A percentile compares a stretch with the other conserved stretches of the same genome.
Evolutionary conservation across 2,329 filamentous ascomycete genomes (phyloP).

Genomic region (Didymosphaeria variabile): DNA sequence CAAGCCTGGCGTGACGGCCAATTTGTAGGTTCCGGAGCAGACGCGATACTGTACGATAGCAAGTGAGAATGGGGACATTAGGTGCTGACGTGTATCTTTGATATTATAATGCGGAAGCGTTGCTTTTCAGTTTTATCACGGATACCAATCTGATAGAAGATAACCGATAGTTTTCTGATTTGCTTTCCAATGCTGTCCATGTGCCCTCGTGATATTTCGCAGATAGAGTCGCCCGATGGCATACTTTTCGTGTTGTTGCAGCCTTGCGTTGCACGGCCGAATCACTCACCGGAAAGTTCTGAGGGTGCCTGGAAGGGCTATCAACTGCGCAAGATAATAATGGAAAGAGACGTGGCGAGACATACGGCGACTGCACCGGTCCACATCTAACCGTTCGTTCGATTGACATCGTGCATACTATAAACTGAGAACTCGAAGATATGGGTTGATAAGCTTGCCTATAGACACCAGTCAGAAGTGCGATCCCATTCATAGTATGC

Average conservation of each 20-base stretch:
- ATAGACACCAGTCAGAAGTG: too few relatives aligned
- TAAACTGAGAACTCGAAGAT: too few relatives aligned
- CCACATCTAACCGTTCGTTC: too few relatives aligned
- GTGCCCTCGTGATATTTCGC: background rate
- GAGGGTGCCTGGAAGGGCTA: too few relatives aligned
- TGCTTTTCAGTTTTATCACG: background rate
- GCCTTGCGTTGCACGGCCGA: background rate
- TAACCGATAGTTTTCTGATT: background rate
- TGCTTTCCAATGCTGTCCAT: background rate
- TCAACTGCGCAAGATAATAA: too few relatives aligned
- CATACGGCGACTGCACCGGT: too few relatives aligned
- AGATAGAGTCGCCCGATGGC: background rate
- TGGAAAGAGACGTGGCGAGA: too few relatives aligned
- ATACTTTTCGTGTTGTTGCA: background rate
- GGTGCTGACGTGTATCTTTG: background rate
- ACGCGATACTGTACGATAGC: background rate
- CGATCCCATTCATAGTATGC: too few relatives aligned
- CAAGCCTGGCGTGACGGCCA: constrained; percentile 37
- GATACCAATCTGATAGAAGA: background rate
- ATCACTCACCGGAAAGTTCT: background rate
- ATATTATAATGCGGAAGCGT: background rate
- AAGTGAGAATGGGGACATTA: background rate
- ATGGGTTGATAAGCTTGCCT: too few relatives aligned
- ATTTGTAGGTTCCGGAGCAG: constrained; percentile 18
- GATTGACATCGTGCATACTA: too few relatives aligned